These are phyloP conservation scores for Colletotrichum sp. DNA, from an alignment of 2,329 filamentous ascomycete species.

Conservation along the genomic window DNA sequence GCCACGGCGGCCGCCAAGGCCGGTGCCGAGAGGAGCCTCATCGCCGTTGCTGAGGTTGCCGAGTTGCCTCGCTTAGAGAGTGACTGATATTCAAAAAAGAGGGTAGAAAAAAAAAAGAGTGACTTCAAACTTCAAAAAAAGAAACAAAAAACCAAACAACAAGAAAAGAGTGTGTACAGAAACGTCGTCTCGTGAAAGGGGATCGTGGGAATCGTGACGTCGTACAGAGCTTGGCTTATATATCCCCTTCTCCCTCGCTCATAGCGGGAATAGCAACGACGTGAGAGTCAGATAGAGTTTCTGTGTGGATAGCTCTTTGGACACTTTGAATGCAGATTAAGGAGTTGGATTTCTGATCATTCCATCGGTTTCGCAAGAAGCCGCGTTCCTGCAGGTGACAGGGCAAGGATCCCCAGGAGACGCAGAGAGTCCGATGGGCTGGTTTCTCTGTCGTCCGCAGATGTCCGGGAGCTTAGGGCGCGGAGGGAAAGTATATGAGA, in stretches of 20 bases:
- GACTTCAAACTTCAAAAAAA: not conserved
- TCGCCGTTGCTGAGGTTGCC: not conserved
- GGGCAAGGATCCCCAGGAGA: not conserved
- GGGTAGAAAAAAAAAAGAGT: not conserved
- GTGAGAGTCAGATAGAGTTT: not conserved
- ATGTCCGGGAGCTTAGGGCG: not conserved
- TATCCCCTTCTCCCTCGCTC: not conserved
- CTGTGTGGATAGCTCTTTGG: not conserved
- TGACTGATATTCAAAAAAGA: conserved; percentile 6
- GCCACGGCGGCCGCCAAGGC: not conserved
- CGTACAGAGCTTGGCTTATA: conserved; percentile 3
- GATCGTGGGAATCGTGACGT: not conserved
- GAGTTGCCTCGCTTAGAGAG: not conserved
- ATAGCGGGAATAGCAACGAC: not conserved
- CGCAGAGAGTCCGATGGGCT: not conserved
- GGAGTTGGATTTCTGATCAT: not conserved
- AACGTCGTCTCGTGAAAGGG: conserved; percentile 4
- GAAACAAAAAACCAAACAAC: not conserved
- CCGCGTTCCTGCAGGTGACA: not conserved
- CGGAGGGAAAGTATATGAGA: not conserved
- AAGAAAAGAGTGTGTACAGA: conserved; percentile 11
- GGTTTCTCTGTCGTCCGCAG: not conserved
- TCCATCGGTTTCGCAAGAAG: not conserved
- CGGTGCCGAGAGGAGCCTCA: conserved; percentile 5
- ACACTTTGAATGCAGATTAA: not conserved